Percentiles rank a stretch among this genome's conserved stretches.
Conservation (phyloP, 805 yeast species). For the Hanseniaspora singularis region DNA sequence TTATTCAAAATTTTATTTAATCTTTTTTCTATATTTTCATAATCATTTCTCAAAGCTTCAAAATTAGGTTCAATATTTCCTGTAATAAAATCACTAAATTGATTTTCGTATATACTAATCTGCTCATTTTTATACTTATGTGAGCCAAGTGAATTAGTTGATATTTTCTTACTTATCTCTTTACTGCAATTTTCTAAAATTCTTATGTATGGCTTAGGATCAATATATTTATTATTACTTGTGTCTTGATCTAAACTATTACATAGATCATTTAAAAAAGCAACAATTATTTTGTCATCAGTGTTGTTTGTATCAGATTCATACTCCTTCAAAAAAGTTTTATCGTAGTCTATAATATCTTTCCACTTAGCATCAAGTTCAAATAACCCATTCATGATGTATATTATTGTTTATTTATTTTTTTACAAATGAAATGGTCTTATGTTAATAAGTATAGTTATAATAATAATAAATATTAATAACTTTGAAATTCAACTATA, state of each 20-base stretch:
- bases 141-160: constrained; percentile 17
- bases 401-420: not conserved
- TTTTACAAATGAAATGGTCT: no score
- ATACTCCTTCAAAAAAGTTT: constrained; percentile 63
- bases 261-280: constrained; percentile 12
- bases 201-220: constrained; percentile 89
- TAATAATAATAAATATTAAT: no score
- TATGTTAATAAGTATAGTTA: no score
- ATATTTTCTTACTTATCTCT: constrained; percentile 46
- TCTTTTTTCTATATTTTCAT: constrained; percentile 39
- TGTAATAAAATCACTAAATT: not conserved
- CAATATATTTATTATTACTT: constrained; percentile 32
- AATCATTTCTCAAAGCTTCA: constrained; percentile 35
- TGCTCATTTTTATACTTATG: constrained; percentile 8
- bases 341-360: constrained; percentile 25
- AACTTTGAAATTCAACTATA: no score
- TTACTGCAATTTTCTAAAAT: constrained; percentile 78
- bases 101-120: not conserved
- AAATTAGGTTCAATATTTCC: constrained; percentile 37
- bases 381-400: constrained; percentile 35
- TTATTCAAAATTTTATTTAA: constrained; percentile 26
- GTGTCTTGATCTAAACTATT: constrained; percentile 3
- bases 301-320: constrained; percentile 49
- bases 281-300: constrained; percentile 25
- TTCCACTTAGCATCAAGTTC: constrained; percentile 55